Evolutionary conservation across 1,139 yeast genomes (phyloP).

Genomic region (Kluyveromyces sp.): DNA sequence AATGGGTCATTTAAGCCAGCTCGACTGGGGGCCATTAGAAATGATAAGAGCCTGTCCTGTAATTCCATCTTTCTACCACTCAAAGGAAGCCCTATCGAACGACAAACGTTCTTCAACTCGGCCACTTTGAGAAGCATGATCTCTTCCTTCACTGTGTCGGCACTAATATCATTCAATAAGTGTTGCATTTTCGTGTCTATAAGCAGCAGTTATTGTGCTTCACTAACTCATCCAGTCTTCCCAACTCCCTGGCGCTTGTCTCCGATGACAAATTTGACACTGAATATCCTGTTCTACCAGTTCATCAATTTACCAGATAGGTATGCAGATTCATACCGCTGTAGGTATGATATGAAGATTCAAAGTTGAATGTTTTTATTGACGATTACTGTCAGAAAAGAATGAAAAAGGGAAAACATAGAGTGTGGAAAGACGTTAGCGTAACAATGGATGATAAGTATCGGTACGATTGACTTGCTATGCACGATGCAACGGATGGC

Average conservation of each 20-base stretch:
- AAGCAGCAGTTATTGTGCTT: neutral
- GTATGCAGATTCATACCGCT: too few species aligned
- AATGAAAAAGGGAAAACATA: too few species aligned
- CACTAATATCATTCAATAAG: conserved; percentile 1
- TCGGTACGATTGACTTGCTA: too few species aligned
- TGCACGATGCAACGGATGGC: too few species aligned
- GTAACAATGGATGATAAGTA: too few species aligned
- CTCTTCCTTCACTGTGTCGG: conserved; percentile 3
- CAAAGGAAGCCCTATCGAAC: conserved; percentile 38
- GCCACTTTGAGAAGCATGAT: conserved; percentile 24
- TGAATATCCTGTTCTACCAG: neutral
- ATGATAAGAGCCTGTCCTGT: conserved; percentile 38
- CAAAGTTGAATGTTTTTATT: too few species aligned
- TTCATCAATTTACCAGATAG: too few species aligned
- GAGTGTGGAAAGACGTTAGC: too few species aligned
- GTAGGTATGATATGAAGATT: too few species aligned
- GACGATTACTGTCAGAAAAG: too few species aligned
- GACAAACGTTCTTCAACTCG: conserved; percentile 40
- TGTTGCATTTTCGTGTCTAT: conserved; percentile 1
- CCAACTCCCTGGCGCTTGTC: neutral
- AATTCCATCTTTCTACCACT: conserved; percentile 48
- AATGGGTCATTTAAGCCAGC: conserved; percentile 33
- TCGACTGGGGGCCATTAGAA: conserved; percentile 33
- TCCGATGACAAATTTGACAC: neutral
- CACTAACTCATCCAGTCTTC: neutral